Evolutionary conservation across 1,284 basidiomycete species (phyloP), one percentile per base, ranked within the genome.

Genomic region (Melampsora abietis-canadensis): DNA sequence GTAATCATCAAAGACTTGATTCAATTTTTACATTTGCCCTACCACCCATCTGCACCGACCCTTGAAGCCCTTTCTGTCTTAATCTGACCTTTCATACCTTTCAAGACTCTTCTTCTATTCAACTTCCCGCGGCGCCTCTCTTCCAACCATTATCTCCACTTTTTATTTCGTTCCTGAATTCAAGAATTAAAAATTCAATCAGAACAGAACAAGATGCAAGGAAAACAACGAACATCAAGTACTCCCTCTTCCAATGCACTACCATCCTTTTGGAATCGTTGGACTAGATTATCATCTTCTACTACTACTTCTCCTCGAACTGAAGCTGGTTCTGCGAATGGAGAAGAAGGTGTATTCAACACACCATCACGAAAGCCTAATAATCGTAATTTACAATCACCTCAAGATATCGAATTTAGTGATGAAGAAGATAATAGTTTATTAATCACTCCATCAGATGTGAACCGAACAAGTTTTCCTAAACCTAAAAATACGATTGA

Each of bases 261-360:
- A 6, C 51, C 51, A 14, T 54, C 51, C 2, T 54, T 54, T 54
- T 54, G 51, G 51, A 54, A 54, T 54, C 51, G 51, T 54, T 54
- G 51, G 51, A 54, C 51, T 27, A 54, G 51, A 27, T 27, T 54
- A 7, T 54, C 51, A 8, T 54, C 51, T 7, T n/a, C 51, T 14
- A 2, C n/a, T 54, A 7, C 51, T n/a, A 54, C 2, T 54, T 54
- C 51, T 54, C n/a, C n/a, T 54, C 51, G 51, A 27, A 54, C 51
- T 7, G 51, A 54, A 54, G 51, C 14, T 5, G 51, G 24, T 27
- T 21, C 19, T 3, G 4, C 19, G 51, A 27, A n/a, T 21, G 24
- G 51, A n/a, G 51, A 54, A 27, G n/a, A 54, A 27, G 37, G 37
- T 40, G 6, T 27, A 3, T 54, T 54, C 21, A n/a, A 15, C 51